Conservation (phyloP, 257 asterid genomes). For the Linderniella brevidens region DNA sequence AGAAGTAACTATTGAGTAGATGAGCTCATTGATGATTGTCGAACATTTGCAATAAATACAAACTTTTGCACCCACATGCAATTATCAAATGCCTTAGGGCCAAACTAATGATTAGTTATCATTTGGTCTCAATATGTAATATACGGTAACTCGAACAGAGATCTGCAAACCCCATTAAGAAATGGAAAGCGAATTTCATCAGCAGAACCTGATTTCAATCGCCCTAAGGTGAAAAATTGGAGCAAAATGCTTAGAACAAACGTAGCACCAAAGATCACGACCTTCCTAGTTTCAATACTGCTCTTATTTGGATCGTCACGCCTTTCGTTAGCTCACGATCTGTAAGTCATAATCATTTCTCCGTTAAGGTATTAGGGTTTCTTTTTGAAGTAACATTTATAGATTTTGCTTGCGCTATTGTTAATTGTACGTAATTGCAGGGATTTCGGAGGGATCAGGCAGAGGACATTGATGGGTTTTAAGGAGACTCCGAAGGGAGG, state of each 20-base stretch:
- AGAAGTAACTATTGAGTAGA: no score
- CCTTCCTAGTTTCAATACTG: conserved; percentile 2
- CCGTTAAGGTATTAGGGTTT: no score
- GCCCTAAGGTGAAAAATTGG: no score
- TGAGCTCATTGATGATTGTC: no score
- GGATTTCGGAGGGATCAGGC: conserved; percentile 14
- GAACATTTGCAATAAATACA: no score
- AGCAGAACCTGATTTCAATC: neutral
- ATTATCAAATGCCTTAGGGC: conserved; percentile 2
- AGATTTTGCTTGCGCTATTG: no score
- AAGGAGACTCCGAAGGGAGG: conserved; percentile 81
- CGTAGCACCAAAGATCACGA: no score
- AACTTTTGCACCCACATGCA: neutral
- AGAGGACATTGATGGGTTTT: conserved; percentile 48
- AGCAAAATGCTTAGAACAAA: no score
- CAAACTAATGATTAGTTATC: conserved; percentile 2
- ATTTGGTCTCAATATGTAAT: conserved; percentile 7
- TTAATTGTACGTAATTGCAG: conserved; percentile 10
- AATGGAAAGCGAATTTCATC: conserved; percentile 3
- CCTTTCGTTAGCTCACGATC: conserved; percentile 18
- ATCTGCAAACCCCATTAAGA: conserved; percentile 10
- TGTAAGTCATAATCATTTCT: conserved; percentile 20
- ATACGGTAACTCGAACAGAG: conserved; percentile 14
- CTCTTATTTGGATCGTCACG: conserved; percentile 9
- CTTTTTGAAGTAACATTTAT: no score